Evolutionary conservation across 225 moss, liverwort and hornwort genomes (phyloP), one percentile per base, ranked within the genome.

Genomic region (Pleurozium schreberi): DNA sequence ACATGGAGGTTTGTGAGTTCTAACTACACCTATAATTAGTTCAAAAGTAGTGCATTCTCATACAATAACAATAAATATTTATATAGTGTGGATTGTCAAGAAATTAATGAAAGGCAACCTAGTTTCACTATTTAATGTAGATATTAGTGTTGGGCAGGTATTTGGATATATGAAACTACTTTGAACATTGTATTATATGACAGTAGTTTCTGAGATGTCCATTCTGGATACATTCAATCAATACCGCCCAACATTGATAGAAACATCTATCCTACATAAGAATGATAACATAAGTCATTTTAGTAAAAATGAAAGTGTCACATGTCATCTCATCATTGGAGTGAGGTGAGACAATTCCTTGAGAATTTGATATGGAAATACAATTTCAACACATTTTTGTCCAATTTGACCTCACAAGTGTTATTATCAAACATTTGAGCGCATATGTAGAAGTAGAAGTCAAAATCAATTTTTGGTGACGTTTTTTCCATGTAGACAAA

Each of bases 101-200:
- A n/a, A n/a, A n/a, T n/a, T n/a, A n/a, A n/a, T n/a, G n/a, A n/a
- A n/a, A n/a, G n/a, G n/a, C n/a, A n/a, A n/a, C n/a, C n/a, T n/a
- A n/a, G n/a, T n/a, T n/a, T n/a, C n/a, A n/a, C n/a, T n/a, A n/a
- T n/a, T n/a, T 45, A 28, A 71, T n/a, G 68, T 31, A 31, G 30
- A 63, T 22, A n/a, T 5, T 3, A 67, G 2, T 67, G 22, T 12
- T 22, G 4, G 67, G 21, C 4, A 9, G 5, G 21, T 11, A 6
- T 67, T 6, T 20, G 6, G 21, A n/a, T 22, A n/a, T n/a, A 67
- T 21, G 67, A 67, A 38, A 22, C 1, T 67, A 1, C 0, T 67
- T 0, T 12, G 21, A 22, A n/a, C 4, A n/a, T 67, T 5, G 12
- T 2, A n/a, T 2, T n/a, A 0, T n/a, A 67, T n/a, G n/a, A n/a